Conservation (phyloP, 768 basidiomycete genomes). For the Lactifluus hygrophoroides region DNA sequence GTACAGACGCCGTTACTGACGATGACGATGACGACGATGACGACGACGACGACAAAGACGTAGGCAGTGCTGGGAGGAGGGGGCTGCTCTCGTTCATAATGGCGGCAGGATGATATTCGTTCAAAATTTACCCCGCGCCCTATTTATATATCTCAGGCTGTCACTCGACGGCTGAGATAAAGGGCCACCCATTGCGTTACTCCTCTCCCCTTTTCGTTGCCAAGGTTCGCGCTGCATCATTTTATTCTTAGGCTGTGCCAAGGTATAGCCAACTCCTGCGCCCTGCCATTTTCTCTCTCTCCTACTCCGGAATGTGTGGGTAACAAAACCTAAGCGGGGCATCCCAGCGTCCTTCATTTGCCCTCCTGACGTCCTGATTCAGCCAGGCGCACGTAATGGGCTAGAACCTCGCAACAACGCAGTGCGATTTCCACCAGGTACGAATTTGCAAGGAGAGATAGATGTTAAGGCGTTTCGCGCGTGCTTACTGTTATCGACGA, state of each 20-base stretch:
- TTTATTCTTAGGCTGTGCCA: not conserved
- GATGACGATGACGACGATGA: too few species aligned
- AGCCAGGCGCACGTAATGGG: not conserved
- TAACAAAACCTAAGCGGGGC: not conserved
- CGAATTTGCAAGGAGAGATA: too few species aligned
- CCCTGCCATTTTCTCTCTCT: not conserved
- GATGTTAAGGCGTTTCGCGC: too few species aligned
- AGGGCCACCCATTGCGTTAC: not conserved
- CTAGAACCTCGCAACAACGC: not conserved
- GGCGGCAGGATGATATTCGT: not conserved
- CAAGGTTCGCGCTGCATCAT: not conserved
- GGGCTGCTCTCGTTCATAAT: slow-evolving; percentile 1
- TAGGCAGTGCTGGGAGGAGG: not conserved
- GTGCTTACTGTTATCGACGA: too few species aligned
- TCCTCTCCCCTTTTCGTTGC: not conserved
- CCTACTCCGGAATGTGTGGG: not conserved
- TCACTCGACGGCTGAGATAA: not conserved
- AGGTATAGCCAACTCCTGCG: not conserved
- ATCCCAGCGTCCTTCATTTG: not conserved
- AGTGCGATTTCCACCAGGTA: slow-evolving; percentile 1
- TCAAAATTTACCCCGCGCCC: not conserved
- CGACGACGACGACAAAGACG: too few species aligned
- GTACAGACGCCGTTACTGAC: not conserved
- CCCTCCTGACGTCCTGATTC: not conserved
- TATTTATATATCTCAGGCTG: not conserved